Evolutionary conservation across 2,329 filamentous ascomycete genomes (phyloP), one percentile per base, ranked within the genome.

Genomic region (Aspergillus quadricinctus): DNA sequence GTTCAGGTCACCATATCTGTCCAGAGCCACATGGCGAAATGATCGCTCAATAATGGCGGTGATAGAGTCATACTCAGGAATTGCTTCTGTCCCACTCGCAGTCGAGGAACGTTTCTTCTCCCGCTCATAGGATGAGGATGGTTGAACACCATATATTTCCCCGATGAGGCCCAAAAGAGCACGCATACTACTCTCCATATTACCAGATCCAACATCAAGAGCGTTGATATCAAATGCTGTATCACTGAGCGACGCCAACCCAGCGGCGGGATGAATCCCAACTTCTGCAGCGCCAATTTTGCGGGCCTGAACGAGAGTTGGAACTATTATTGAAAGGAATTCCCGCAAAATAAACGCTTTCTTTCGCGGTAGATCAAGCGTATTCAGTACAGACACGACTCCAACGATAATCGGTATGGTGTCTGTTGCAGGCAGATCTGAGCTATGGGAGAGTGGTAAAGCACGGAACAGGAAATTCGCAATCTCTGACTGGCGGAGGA

Each of bases 281-380:
- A 94, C 90, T 69, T 97, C 94, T n/a, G 94, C 92, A 43, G 94
- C 94, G 31, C 93, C 93, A 49, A 93, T 83, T 49, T 95, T 97
- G 41, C 94, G 84, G 17, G 94, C 94, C 73, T 97, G 91, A 4
- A 96, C 88, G 8, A 99, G 80, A 2, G 90, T 92, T 35, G 87
- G 88, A 52, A 95, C 90, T 43, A 97, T 80, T 17, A 92, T 86
- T 3, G 87, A 88, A 8, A 99, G 82, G 50, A 97, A 81, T 67
- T 97, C 92, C 64, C 90, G 87, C 65, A 96, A 82, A 0, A 97
- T 85, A 76, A 97, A 88, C 4, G 90, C 92, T 73, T 95, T 96
- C 75, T 97, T 97, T 56, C 94, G 84, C 57, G 92, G 85, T 58
- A 93, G 83, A 1, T 90, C 90, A 7, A 99, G 75, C 5, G 84